Conservation (phyloP, 306 rosid species). For the Amphicarpaea edgeworthii region DNA sequence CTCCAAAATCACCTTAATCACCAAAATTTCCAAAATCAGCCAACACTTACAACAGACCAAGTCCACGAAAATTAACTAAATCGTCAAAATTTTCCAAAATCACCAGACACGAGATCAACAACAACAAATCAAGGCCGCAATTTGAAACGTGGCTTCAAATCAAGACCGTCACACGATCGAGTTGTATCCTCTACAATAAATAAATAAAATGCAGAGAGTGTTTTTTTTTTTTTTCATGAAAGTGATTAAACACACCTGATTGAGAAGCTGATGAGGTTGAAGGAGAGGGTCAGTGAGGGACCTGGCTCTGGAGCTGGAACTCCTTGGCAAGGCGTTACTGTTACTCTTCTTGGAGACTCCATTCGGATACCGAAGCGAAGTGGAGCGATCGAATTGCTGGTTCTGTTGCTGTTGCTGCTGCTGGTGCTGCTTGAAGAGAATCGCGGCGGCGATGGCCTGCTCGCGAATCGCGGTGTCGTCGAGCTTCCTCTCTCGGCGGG, state of each 20-base stretch:
- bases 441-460: slow-evolving; percentile 91
- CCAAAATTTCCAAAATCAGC: slow-evolving; percentile 22
- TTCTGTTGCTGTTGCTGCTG: slow-evolving; percentile 60
- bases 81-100: slow-evolving; percentile 21
- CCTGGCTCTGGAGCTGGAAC: slow-evolving; percentile 90
- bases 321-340: slow-evolving; percentile 62
- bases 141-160: not conserved
- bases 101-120: not conserved
- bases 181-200: not conserved
- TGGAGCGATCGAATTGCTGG: slow-evolving; percentile 83
- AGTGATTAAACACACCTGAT: slow-evolving; percentile 53
- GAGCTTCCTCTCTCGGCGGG: slow-evolving; percentile 63
- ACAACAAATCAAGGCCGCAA: not conserved
- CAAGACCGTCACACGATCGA: slow-evolving; percentile 14
- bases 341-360: slow-evolving; percentile 62
- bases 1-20: slow-evolving; percentile 21
- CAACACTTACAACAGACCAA: not conserved
- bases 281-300: slow-evolving; percentile 90
- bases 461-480: slow-evolving; percentile 70
- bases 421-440: slow-evolving; percentile 72
- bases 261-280: slow-evolving; percentile 89
- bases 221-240: too few relatives aligned
- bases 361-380: slow-evolving; percentile 77
- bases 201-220: too few relatives aligned
- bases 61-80: slow-evolving; percentile 26